These are phyloP conservation scores for Nicotiana otophora DNA, from an alignment of 257 asterid species.

Conservation along the genomic window DNA sequence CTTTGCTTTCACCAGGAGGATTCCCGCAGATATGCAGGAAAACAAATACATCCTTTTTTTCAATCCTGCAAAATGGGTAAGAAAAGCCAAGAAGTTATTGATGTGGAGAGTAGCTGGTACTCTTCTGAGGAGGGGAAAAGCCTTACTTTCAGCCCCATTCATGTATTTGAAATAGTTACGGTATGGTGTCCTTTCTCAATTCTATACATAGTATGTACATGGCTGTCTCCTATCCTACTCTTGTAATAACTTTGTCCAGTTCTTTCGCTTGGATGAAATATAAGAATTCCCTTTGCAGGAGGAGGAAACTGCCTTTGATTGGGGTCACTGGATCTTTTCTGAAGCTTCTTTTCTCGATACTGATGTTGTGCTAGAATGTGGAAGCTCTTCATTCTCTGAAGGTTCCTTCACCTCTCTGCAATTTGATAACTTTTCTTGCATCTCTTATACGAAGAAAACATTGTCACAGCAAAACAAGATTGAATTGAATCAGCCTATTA, in stretches of 20 bases:
- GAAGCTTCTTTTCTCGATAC: slow-evolving; percentile 30
- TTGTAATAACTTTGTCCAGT: background rate
- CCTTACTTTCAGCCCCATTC: slow-evolving; percentile 59
- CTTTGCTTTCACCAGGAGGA: slow-evolving; percentile 55
- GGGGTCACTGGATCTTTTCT: slow-evolving; percentile 72
- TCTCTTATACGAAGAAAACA: slow-evolving; percentile 22
- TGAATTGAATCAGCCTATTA: slow-evolving; percentile 18
- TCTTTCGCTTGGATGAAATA: slow-evolving; percentile 7
- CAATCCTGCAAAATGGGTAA: slow-evolving; percentile 57
- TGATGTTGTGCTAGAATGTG: slow-evolving; percentile 30
- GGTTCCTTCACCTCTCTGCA: slow-evolving; percentile 50
- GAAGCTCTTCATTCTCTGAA: slow-evolving; percentile 40
- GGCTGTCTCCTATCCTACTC: background rate
- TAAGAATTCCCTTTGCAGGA: slow-evolving; percentile 43
- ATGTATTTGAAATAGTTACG: slow-evolving; percentile 69
- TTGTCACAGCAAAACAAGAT: slow-evolving; percentile 25
- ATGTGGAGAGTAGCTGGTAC: slow-evolving; percentile 33
- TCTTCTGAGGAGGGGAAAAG: slow-evolving; percentile 45
- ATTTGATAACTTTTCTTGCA: slow-evolving; percentile 43
- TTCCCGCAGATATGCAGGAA: slow-evolving; percentile 76
- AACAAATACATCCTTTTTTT: slow-evolving; percentile 90
- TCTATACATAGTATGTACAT: slow-evolving; percentile 2
- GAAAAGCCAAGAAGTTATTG: slow-evolving; percentile 45
- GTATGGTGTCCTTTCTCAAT: slow-evolving; percentile 26
- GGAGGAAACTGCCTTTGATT: slow-evolving; percentile 39